These are phyloP conservation scores for Pyrenophora graminea DNA, from an alignment of 2,329 filamentous ascomycete species.

Conservation along the genomic window DNA sequence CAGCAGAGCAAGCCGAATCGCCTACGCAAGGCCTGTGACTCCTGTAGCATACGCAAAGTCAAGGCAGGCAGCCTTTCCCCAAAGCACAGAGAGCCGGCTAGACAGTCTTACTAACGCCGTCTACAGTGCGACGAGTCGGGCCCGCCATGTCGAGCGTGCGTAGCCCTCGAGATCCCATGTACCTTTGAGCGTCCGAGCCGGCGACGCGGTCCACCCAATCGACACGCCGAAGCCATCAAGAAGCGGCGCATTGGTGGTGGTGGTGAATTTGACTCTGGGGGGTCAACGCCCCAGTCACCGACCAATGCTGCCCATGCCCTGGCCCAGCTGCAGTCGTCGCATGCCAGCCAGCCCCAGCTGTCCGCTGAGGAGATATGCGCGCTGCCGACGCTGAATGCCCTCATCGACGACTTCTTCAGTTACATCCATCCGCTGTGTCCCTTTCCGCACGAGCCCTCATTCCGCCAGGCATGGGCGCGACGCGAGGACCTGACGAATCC, in stretches of 20 bases:
- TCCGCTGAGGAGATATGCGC: conserved; percentile 73
- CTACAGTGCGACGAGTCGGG: conserved; percentile 66
- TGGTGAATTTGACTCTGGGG: conserved; percentile 50
- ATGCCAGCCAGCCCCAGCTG: conserved; percentile 42
- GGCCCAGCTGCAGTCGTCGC: conserved; percentile 53
- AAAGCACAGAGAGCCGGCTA: neutral
- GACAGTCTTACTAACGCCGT: conserved; percentile 12
- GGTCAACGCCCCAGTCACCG: conserved; percentile 54
- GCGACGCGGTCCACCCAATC: conserved; percentile 67
- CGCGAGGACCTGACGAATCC: conserved; percentile 69
- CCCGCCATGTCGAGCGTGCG: conserved; percentile 68
- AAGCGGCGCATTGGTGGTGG: conserved; percentile 60
- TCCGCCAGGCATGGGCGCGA: conserved; percentile 68
- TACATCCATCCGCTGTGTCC: conserved; percentile 78
- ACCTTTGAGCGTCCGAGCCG: conserved; percentile 68
- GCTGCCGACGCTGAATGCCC: conserved; percentile 66
- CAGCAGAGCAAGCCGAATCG: conserved; percentile 43
- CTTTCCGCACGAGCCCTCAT: conserved; percentile 79
- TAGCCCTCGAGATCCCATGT: conserved; percentile 67
- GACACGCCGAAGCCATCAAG: conserved; percentile 69
- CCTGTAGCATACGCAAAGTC: conserved; percentile 50
- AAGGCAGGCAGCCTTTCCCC: conserved; percentile 29
- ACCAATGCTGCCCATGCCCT: conserved; percentile 59
- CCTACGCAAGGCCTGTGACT: conserved; percentile 49
- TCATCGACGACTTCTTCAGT: conserved; percentile 82